Evolutionary conservation across 2,329 filamentous ascomycete genomes (phyloP), one percentile per base, ranked within the genome.

Genomic region (Coleophoma eucalyptorum): DNA sequence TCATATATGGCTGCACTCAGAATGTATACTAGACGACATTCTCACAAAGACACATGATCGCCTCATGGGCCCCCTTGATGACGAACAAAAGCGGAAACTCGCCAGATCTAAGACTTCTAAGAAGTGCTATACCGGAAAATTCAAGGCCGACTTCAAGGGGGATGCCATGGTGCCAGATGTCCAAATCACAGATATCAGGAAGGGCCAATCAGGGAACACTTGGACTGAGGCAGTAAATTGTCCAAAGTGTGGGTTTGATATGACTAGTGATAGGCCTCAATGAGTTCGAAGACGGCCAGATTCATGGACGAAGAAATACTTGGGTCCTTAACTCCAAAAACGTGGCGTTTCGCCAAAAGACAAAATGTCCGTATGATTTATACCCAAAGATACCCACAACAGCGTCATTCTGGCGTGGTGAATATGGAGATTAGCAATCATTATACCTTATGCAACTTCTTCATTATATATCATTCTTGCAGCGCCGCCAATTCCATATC

Each of bases 1-100:
- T 52, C 56, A 61, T 31, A 57, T 62, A 13, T 67, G 68, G 63
- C 62, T 70, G 34, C 70, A 72, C 48, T 57, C 65, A 34, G 56
- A 62, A 31, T 71, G 69, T 52, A 50, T 72, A 31, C 45, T 65
- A n/a, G 61, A 68, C 1, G 60, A 62, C 16, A 55, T 62, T 19
- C 55, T 68, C 15, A 50, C 41, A 13, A 66, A 60, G 46, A 58
- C 54, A 5, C 63, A 64, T 44, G 46, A 58, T 19, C 50, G 56
- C 16, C 41, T 55, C 2, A 34, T 41, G 5, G 48, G 52, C 18
- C 20, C 33, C 15, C 43, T 45, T 13, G 48, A 50, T 7, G 44
- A 50, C 8, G 43, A 53, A 33, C 46, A 46, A 3, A 58, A 60
- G 20, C 56, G 50, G 7, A 34, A 50, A 2, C 46, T 49, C 10